Base-by-base conservation (phyloP, 2,329 filamentous ascomycete species). In the Hypoxylon sp. region DNA sequence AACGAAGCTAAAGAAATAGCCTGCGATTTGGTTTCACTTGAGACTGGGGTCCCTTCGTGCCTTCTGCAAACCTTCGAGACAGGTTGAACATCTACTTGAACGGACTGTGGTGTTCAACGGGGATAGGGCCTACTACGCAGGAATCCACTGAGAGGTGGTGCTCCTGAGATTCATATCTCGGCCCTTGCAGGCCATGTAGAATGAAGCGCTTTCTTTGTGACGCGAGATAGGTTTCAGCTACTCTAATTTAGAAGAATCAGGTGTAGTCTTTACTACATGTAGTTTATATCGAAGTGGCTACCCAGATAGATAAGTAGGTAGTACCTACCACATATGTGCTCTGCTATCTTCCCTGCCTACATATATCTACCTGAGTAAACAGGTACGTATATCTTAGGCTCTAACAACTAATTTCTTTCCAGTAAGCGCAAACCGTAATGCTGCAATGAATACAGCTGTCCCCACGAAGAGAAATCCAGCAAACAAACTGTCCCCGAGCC, bases 401-500 rank as follows among this genome's bases (percentile, higher is more conserved):
- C 61, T 71, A 2, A 48, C 68, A 27, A 57, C 41, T 27, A 63
- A 41, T 30, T 61, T 66, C n/a, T 53, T 65, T 3, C 69, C 67
- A 2, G 59, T 70, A 12, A 71, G 27, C 5, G 37, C 52, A 16
- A 72, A 56, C 3, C 67, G 61, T 11, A 70, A 46, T 25, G 29
- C 52, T 5, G 71, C 50, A 5, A 74, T 43, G 5, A 68, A 68
- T 0, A 48, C 37, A 2, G 70, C 69, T 1, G 71, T 73, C 12
- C 67, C 65, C 29, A 74, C 53, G 50, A 77, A 72, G 2, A 71
- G 62, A 46, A 74, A 72, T 1, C 71, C 75, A 5, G 74, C 68
- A 27, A 74, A 74, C 11, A 78, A n/a, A 57, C 62, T 78, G 74
- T 32, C 70, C 3, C 73, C 71, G 7, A 78, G 56, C 45, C 76